phyloP scores from a whole-genome alignment of 352 stramenopile genomes.

The Achlya hypogyna region DNA sequence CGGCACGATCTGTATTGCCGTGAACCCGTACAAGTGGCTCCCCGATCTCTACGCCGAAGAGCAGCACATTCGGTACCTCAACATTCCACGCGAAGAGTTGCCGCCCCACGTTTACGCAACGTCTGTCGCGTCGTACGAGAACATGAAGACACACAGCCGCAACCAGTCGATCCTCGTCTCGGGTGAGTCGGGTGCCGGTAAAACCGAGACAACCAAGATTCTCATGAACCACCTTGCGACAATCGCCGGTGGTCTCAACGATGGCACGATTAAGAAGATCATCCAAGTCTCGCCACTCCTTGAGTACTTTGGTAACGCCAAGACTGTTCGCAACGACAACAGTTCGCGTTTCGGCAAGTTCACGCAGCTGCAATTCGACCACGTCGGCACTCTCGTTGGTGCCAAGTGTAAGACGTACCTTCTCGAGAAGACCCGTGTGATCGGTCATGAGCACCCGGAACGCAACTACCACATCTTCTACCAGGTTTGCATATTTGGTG shows the following conservation, averaged over 20 bases:
- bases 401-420: constrained; percentile 95
- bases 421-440: constrained; percentile 95
- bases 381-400: constrained; percentile 72
- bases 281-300: constrained; percentile 97
- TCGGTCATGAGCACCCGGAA: constrained; percentile 88
- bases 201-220: constrained; percentile 94
- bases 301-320: constrained; percentile 97
- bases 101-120: constrained; percentile 72
- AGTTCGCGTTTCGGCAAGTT: constrained; percentile 96
- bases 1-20: constrained; percentile 94
- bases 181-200: constrained; percentile 84
- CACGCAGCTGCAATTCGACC: constrained; percentile 92
- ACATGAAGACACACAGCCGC: constrained; percentile 53
- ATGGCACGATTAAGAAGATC: constrained; percentile 93
- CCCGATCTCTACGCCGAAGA: constrained; percentile 77
- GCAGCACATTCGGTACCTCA: constrained; percentile 55
- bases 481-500: constrained; percentile 40
- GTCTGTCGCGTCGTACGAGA: constrained; percentile 66
- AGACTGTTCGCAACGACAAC: constrained; percentile 97
- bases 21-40: constrained; percentile 94
- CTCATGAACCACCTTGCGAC: constrained; percentile 80
- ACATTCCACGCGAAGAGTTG: constrained; percentile 57
- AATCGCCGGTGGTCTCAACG: constrained; percentile 73
- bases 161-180: constrained; percentile 84
- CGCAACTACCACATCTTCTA: constrained; percentile 98